Evolutionary conservation across 2,329 filamentous ascomycete species (phyloP), one percentile per base, ranked within the genome.

Genomic region (Stemphylium beticola): DNA sequence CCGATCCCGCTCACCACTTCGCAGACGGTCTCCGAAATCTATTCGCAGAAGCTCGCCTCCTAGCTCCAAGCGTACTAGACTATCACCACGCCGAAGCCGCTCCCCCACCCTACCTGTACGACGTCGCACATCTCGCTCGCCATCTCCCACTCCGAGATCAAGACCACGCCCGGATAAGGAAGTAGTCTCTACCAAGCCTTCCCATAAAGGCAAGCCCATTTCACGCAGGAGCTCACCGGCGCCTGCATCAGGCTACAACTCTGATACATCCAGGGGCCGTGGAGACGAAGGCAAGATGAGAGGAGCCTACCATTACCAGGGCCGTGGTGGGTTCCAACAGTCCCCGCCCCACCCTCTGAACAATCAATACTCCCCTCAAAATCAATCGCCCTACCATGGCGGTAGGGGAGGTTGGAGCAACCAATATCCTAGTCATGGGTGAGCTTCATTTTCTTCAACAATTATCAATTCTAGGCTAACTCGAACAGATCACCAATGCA

Each of bases 341-440:
- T 86, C 86, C n/a, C 83, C 87, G 34, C 82, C 84, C 49, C 84
- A 85, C 63, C 77, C 79, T 60, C 79, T 81, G 18, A 81, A 84
- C 17, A 81, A 83, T 62, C 84, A 85, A 61, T 82, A 81, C 40
- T 88, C 87, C 15, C 85, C 87, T n/a, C 82, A 82, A 55, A 79
- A 80, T 9, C 82, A 84, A 38, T 87, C 87, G 34, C 85, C 87
- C 12, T 85, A 88, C 67, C 79, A 79, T 33, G 77, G 77, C 58
- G 79, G 79, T 43, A 79, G 85, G 71, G 82, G 82, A 26, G 79
- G 79, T 46, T 85, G 85, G 81, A 75, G 74, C 56, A 79, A 79
- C 17, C 81, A 72, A 37, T 51, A 81, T 62, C 73, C 77, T 29
- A 77, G 75, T 49, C 79, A 82, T 67, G 77, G 79, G 84, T 85